These are phyloP conservation scores for Keithomyces neogunnii DNA, from an alignment of 2,329 filamentous ascomycete genomes.

Conservation along the genomic window DNA sequence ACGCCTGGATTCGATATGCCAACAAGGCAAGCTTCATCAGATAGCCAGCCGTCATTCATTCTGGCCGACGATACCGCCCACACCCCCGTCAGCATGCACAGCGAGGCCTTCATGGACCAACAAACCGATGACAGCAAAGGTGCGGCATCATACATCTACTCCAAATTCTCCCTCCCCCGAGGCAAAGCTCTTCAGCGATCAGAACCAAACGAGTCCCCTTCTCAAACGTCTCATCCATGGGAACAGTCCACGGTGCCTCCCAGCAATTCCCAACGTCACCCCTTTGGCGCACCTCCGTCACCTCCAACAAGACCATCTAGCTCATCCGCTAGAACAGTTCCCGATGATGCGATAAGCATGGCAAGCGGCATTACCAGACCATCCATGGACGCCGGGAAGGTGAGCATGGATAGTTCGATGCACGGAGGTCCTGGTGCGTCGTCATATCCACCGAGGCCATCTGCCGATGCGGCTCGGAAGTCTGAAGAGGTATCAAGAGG, in stretches of 20 bases:
- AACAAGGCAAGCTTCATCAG: constrained; percentile 54
- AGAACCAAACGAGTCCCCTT: constrained; percentile 47
- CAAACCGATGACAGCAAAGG: constrained; percentile 35
- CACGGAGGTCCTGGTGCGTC: constrained; percentile 30
- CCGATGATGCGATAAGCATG: constrained; percentile 27
- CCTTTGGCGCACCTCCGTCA: constrained; percentile 46
- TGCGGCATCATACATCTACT: constrained; percentile 72
- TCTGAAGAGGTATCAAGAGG: constrained; percentile 43
- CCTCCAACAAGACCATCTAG: constrained; percentile 53
- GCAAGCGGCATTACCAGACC: constrained; percentile 30
- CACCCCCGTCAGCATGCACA: constrained; percentile 65
- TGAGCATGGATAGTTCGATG: constrained; percentile 35
- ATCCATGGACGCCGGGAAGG: constrained; percentile 41
- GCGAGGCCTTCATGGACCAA: constrained; percentile 56
- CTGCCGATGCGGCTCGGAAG: constrained; percentile 32
- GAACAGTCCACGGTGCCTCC: constrained; percentile 42
- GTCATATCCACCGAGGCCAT: constrained; percentile 37
- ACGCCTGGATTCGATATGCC: constrained; percentile 51
- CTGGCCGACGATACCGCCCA: constrained; percentile 57
- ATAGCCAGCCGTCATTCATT: constrained; percentile 57
- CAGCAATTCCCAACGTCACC: constrained; percentile 33
- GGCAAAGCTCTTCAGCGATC: constrained; percentile 70
- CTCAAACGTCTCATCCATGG: constrained; percentile 51
- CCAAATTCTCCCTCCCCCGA: constrained; percentile 74
- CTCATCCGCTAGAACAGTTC: constrained; percentile 33